Percentiles rank a stretch among this genome's conserved stretches.
phyloP scores from a whole-genome alignment of 495 filamentous ascomycete genomes.

The Podospora anserina region DNA sequence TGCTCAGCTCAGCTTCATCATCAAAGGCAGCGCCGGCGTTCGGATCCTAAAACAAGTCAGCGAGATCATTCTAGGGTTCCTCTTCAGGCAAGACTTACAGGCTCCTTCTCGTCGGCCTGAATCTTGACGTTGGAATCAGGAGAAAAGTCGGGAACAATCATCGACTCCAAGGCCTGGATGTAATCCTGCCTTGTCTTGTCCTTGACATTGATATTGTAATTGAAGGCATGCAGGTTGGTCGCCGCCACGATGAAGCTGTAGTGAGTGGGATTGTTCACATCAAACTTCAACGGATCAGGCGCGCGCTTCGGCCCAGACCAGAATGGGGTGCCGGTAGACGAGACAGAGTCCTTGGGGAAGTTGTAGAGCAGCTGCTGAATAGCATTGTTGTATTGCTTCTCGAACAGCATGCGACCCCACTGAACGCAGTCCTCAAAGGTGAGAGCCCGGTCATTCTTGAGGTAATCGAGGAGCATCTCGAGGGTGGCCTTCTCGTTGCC shows the following conservation, averaged over 20 bases:
- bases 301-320: conserved; percentile 99
- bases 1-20: conserved; percentile 68
- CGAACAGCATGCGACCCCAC: conserved; percentile 91
- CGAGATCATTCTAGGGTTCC: background rate
- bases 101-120: conserved; percentile 91
- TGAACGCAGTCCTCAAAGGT: conserved; percentile 93
- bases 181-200: conserved; percentile 66
- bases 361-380: conserved; percentile 97
- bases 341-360: conserved; percentile 91
- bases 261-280: conserved; percentile 77
- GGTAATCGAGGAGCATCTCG: conserved; percentile 81
- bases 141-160: conserved; percentile 95
- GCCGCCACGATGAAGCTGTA: conserved; percentile 81
- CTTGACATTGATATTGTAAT: conserved; percentile 90
- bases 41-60: conserved; percentile 58
- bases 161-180: conserved; percentile 73
- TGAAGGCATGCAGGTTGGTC: conserved; percentile 94
- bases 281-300: conserved; percentile 86
- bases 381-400: conserved; percentile 94
- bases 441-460: conserved; percentile 89
- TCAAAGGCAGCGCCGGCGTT: conserved; percentile 66
- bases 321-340: conserved; percentile 84
- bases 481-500: conserved; percentile 96
- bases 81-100: conserved; percentile 45
- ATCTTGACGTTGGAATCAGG: conserved; percentile 93